Evolutionary conservation across 495 filamentous ascomycete species (phyloP).

Genomic region (Lepraria neglecta): DNA sequence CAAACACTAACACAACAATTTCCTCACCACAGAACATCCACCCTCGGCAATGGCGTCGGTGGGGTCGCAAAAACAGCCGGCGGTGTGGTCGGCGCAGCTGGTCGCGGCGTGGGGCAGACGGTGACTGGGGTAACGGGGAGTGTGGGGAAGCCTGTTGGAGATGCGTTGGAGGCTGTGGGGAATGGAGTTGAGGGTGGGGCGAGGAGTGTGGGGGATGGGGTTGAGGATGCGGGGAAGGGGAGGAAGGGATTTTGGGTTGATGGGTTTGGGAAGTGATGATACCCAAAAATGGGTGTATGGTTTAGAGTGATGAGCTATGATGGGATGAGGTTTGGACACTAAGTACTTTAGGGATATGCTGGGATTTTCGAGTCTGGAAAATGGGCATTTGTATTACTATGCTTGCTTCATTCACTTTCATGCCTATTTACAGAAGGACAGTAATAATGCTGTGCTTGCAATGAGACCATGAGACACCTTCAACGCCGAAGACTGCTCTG

Average conservation of each 20-base stretch:
- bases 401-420: too few species aligned
- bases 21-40: conserved; percentile 33
- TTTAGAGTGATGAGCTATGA: background rate
- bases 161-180: conserved; percentile 56
- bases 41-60: conserved; percentile 57
- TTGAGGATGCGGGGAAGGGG: conserved; percentile 67
- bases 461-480: background rate
- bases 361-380: background rate
- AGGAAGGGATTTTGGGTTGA: conserved; percentile 55
- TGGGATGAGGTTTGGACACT: background rate
- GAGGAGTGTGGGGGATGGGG: conserved; percentile 63
- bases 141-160: conserved; percentile 57
- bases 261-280: conserved; percentile 54
- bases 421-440: background rate
- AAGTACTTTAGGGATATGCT: background rate
- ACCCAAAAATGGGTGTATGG: background rate
- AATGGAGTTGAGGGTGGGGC: conserved; percentile 57
- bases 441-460: background rate
- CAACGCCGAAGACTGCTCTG: background rate
- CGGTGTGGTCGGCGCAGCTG: conserved; percentile 60
- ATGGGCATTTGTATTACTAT: background rate
- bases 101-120: conserved; percentile 58
- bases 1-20: too few species aligned
- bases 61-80: conserved; percentile 60
- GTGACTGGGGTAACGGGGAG: conserved; percentile 57